A percentile compares a stretch with the other conserved stretches of the same genome.
Evolutionary conservation across 2,329 filamentous ascomycete genomes (phyloP).

Genomic region (Trichoderma koningiopsis): DNA sequence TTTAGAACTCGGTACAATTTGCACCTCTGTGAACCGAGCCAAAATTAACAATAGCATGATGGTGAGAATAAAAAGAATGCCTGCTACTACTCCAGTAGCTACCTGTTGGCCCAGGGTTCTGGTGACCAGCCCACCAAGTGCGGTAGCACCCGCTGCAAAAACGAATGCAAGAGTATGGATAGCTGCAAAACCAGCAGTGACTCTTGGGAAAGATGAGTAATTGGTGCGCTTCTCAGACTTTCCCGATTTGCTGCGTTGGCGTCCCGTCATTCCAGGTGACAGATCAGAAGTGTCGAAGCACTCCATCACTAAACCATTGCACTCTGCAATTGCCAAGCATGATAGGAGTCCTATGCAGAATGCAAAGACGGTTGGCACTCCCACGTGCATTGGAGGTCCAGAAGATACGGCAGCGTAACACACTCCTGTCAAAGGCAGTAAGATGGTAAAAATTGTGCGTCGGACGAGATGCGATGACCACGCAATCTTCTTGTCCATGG

Average conservation of each 20-base stretch:
- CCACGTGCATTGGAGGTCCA: constrained; percentile 61
- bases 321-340: constrained; percentile 73
- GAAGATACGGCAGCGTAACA: constrained; percentile 68
- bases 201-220: constrained; percentile 75
- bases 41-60: constrained; percentile 63
- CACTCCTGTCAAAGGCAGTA: constrained; percentile 67
- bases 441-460: constrained; percentile 65
- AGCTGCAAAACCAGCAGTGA: constrained; percentile 70
- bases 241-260: constrained; percentile 47
- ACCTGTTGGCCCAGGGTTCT: constrained; percentile 67
- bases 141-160: constrained; percentile 68
- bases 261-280: constrained; percentile 68
- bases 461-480: constrained; percentile 75
- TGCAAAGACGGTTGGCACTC: constrained; percentile 68
- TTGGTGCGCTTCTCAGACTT: constrained; percentile 58
- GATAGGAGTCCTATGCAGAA: constrained; percentile 69
- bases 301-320: constrained; percentile 77
- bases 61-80: constrained; percentile 66
- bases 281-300: constrained; percentile 80
- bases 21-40: constrained; percentile 64
- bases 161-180: constrained; percentile 71
- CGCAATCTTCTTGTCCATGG: constrained; percentile 62
- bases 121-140: constrained; percentile 67
- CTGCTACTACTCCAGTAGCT: constrained; percentile 68
- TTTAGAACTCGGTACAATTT: constrained; percentile 67